A percentile compares a stretch with the other conserved stretches of the same genome.
These are phyloP conservation scores for Gigaspora rosea DNA, from an alignment of 192 early-diverging fungal species.

Conservation along the genomic window DNA sequence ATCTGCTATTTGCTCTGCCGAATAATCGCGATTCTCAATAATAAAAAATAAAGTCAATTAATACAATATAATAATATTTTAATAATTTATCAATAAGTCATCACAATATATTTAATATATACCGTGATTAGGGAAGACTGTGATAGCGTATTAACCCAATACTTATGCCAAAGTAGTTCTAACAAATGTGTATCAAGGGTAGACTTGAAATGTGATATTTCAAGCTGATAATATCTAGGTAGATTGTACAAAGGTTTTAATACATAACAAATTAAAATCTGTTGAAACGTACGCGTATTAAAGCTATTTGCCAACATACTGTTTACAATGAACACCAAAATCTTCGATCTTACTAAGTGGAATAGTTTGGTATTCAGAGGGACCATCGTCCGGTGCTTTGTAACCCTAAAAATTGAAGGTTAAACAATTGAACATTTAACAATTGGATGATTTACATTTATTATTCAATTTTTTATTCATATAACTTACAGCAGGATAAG, in stretches of 20 bases:
- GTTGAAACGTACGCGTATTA: background rate
- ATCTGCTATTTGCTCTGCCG: conserved; percentile 76
- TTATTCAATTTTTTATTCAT: background rate
- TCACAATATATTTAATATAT: conserved; percentile 30
- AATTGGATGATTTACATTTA: background rate
- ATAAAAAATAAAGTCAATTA: background rate
- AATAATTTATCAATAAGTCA: no score
- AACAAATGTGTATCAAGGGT: conserved; percentile 81
- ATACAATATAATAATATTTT: background rate
- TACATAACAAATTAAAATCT: conserved; percentile 5
- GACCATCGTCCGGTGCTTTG: conserved; percentile 73
- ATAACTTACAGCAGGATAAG: conserved; percentile 80
- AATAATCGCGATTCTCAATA: conserved; percentile 80
- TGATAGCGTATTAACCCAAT: conserved; percentile 96
- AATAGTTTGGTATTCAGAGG: conserved; percentile 87
- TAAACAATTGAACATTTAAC: background rate
- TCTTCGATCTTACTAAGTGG: conserved; percentile 96
- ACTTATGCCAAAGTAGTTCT: conserved; percentile 95
- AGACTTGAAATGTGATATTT: conserved; percentile 93
- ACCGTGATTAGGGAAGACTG: conserved; percentile 88
- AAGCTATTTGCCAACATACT: conserved; percentile 39
- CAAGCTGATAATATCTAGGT: conserved; percentile 80
- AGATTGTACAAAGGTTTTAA: conserved; percentile 4
- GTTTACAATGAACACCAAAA: conserved; percentile 92
- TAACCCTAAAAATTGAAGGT: conserved; percentile 58